Evolutionary conservation across 2,329 filamentous ascomycete species (phyloP).

Genomic region (Amphichorda felina): DNA sequence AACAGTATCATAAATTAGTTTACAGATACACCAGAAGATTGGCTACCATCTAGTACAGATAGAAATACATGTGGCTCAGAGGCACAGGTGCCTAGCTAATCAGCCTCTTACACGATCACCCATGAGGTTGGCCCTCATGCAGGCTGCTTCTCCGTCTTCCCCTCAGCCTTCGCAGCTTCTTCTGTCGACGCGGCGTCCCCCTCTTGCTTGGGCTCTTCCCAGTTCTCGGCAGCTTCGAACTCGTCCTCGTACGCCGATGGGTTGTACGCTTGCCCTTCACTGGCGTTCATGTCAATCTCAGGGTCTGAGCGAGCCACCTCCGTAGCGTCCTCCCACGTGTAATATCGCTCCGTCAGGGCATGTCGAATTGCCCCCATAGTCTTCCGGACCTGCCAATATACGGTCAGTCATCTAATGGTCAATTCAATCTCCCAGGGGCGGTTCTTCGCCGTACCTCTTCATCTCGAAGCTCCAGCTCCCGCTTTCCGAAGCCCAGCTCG

Average conservation of each 20-base stretch:
- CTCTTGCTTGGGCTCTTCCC: conserved; percentile 10
- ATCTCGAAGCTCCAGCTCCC: conserved; percentile 53
- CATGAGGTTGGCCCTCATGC: no score
- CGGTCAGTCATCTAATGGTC: no score
- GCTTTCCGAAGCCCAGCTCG: conserved; percentile 61
- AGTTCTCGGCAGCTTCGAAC: conserved; percentile 8
- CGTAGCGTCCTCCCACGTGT: conserved; percentile 72
- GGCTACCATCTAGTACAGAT: no score
- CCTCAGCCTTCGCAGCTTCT: not conserved
- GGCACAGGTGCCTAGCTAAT: no score
- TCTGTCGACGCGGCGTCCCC: not conserved
- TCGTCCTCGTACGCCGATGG: conserved; percentile 27
- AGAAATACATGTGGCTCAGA: no score
- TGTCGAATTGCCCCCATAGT: conserved; percentile 81
- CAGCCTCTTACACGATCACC: no score
- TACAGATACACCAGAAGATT: no score
- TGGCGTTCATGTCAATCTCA: conserved; percentile 48
- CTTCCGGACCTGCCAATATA: conserved; percentile 45
- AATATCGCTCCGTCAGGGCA: conserved; percentile 75
- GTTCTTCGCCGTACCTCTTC: conserved; percentile 35
- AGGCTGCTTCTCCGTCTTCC: not conserved
- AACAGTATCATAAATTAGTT: no score
- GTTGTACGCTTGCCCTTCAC: conserved; percentile 33
- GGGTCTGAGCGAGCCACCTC: conserved; percentile 53
- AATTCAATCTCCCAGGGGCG: not conserved